Conservation (phyloP, 1,139 yeast genomes). For the Scheffersomyces titani region DNA sequence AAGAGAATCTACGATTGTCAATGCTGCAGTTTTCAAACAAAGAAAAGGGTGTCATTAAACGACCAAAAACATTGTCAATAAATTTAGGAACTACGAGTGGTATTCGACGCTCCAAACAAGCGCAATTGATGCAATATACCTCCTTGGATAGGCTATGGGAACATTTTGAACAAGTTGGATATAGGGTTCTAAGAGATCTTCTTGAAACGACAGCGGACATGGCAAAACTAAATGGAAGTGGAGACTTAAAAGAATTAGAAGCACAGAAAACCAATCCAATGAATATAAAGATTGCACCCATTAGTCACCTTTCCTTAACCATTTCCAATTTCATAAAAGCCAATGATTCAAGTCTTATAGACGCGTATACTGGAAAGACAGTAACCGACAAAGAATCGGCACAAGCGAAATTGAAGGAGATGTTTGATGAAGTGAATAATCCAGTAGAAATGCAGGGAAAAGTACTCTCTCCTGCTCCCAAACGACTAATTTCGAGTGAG, state of each 20-base stretch:
- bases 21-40: slow-evolving; percentile 22
- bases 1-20: slow-evolving; percentile 51
- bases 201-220: slow-evolving; percentile 26
- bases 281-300: slow-evolving; percentile 42
- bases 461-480: slow-evolving; percentile 1
- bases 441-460: slow-evolving; percentile 1
- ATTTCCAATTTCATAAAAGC: slow-evolving; percentile 55
- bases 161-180: slow-evolving; percentile 28
- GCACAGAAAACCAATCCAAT: slow-evolving; percentile 12
- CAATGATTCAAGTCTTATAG: slow-evolving; percentile 45
- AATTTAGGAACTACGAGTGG: slow-evolving; percentile 26
- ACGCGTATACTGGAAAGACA: slow-evolving; percentile 41
- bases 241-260: slow-evolving; percentile 39
- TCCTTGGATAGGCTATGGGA: slow-evolving; percentile 41
- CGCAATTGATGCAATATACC: slow-evolving; percentile 40
- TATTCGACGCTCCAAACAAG: slow-evolving; percentile 45
- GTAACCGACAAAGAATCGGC: slow-evolving; percentile 1
- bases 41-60: slow-evolving; percentile 28
- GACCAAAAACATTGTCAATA: slow-evolving; percentile 57
- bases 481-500: slow-evolving; percentile 4
- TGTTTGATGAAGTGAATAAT: slow-evolving; percentile 21
- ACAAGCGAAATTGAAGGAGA: slow-evolving; percentile 15
- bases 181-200: slow-evolving; percentile 33
- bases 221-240: slow-evolving; percentile 31
- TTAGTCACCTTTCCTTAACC: slow-evolving; percentile 50